Conservation (phyloP, 2,329 filamentous ascomycete species). For the Periconia sp. region DNA sequence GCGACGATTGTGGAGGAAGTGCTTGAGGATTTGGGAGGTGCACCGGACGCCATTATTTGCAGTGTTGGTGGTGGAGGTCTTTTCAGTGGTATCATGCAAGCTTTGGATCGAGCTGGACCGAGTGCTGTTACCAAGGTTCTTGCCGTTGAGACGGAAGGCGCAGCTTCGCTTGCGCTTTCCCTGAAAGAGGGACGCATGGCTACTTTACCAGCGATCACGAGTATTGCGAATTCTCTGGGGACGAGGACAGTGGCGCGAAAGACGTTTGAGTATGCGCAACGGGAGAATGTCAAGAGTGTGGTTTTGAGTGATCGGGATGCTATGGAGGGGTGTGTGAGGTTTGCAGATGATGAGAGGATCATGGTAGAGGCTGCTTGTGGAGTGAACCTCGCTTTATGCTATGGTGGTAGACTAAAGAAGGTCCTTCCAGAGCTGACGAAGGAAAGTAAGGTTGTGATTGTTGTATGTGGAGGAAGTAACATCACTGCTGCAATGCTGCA, state of each 20-base stretch:
- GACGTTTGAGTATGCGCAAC: slow-evolving; percentile 61
- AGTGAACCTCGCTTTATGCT: slow-evolving; percentile 69
- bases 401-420: slow-evolving; percentile 62
- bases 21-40: slow-evolving; percentile 40
- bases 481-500: slow-evolving; percentile 42
- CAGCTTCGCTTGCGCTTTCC: slow-evolving; percentile 67
- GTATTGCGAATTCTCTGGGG: slow-evolving; percentile 71
- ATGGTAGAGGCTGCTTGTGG: slow-evolving; percentile 84
- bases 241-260: slow-evolving; percentile 65
- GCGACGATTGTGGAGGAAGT: slow-evolving; percentile 57
- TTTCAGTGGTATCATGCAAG: slow-evolving; percentile 71
- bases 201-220: slow-evolving; percentile 70
- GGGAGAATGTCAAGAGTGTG: slow-evolving; percentile 58
- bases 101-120: slow-evolving; percentile 52
- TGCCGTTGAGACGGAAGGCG: slow-evolving; percentile 73
- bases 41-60: slow-evolving; percentile 70
- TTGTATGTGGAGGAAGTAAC: slow-evolving; percentile 73
- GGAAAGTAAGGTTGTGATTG: slow-evolving; percentile 72
- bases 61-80: slow-evolving; percentile 78
- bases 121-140: slow-evolving; percentile 51
- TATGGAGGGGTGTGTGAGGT: slow-evolving; percentile 69
- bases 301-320: slow-evolving; percentile 75
- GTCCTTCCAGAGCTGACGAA: slow-evolving; percentile 51
- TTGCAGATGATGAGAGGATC: slow-evolving; percentile 77
- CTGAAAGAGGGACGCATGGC: slow-evolving; percentile 58